Evolutionary conservation across 371 early-diverging fungal species (phyloP).

Genomic region (Globomyces sp.): DNA sequence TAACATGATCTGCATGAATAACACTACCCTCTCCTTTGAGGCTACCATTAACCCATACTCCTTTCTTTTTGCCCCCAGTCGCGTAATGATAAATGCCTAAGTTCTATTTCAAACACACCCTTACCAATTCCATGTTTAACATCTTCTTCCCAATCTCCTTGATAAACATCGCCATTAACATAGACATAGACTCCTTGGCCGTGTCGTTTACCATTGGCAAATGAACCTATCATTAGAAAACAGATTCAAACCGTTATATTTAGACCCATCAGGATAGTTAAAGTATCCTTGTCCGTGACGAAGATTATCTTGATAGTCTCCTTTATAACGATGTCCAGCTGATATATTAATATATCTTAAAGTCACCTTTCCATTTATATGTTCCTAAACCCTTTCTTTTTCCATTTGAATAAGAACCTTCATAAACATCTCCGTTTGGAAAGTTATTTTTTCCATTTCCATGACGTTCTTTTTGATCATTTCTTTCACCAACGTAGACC

Average conservation of each 20-base stretch:
- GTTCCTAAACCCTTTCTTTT: conserved; percentile 41
- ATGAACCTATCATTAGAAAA: conserved; percentile 31
- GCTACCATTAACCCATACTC: conserved; percentile 39
- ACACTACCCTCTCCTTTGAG: conserved; percentile 43
- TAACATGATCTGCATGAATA: conserved; percentile 48
- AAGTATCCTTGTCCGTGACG: conserved; percentile 47
- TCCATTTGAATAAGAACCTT: conserved; percentile 46
- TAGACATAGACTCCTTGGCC: conserved; percentile 49
- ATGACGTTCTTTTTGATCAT: conserved; percentile 44
- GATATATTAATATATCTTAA: background rate
- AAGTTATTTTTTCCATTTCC: conserved; percentile 53
- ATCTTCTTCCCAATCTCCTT: conserved; percentile 50
- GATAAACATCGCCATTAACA: conserved; percentile 51
- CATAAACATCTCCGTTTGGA: conserved; percentile 54
- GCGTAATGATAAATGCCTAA: conserved; percentile 9
- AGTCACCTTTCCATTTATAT: conserved; percentile 46
- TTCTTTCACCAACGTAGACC: conserved; percentile 54
- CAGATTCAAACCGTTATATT: conserved; percentile 42
- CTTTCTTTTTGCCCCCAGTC: conserved; percentile 32
- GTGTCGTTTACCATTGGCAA: conserved; percentile 41
- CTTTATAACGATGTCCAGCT: conserved; percentile 43
- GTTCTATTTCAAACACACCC: background rate
- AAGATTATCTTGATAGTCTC: conserved; percentile 42
- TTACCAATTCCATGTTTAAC: conserved; percentile 48
- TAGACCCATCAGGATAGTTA: conserved; percentile 53